These are phyloP conservation scores for Lanmaoa rubissima DNA, from an alignment of 768 basidiomycete species.

Conservation along the genomic window DNA sequence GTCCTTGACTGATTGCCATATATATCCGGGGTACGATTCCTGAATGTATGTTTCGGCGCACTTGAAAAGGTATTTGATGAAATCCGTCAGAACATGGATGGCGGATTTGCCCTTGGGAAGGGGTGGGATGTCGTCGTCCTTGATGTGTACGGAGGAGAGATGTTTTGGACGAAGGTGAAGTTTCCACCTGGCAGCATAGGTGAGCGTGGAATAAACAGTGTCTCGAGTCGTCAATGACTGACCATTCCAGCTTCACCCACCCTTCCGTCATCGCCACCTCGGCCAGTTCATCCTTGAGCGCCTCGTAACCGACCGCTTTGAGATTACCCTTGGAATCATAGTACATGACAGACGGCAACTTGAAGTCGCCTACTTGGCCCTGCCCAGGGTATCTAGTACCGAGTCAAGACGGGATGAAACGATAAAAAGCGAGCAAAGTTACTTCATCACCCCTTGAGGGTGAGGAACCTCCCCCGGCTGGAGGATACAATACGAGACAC, in stretches of 20 bases:
- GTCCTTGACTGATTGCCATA: constrained; percentile 43
- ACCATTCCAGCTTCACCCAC: constrained; percentile 48
- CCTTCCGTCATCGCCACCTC: constrained; percentile 37
- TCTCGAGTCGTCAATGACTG: neutral
- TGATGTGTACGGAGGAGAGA: constrained; percentile 23
- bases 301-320: constrained; percentile 42
- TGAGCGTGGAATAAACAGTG: neutral
- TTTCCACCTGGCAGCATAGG: constrained; percentile 28
- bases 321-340: constrained; percentile 40
- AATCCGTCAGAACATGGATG: constrained; percentile 43
- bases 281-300: constrained; percentile 33
- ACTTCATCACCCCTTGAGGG: constrained; percentile 21
- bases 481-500: constrained; percentile 38
- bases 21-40: constrained; percentile 40
- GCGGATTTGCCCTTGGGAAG: constrained; percentile 40
- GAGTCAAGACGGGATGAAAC: neutral
- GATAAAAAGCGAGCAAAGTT: neutral
- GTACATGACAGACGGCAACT: constrained; percentile 46
- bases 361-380: constrained; percentile 38
- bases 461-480: constrained; percentile 32
- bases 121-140: constrained; percentile 33
- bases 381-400: constrained; percentile 36
- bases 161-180: constrained; percentile 38
- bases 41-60: constrained; percentile 44
- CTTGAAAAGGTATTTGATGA: constrained; percentile 41